These are phyloP conservation scores for Tarenaya hassleriana DNA, from an alignment of 345 rosid genomes.

Conservation along the genomic window DNA sequence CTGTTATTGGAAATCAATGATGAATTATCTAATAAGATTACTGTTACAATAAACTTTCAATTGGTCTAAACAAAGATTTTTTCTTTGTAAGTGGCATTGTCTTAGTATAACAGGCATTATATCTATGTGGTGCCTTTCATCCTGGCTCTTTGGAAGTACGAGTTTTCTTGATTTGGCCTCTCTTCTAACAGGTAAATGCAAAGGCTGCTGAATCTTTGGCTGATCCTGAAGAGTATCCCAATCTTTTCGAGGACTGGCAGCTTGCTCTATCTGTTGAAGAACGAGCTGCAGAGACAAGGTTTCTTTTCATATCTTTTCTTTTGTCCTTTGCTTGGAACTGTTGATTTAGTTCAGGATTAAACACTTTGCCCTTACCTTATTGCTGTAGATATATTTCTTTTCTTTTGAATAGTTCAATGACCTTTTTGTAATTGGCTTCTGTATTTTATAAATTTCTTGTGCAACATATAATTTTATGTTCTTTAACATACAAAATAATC, in stretches of 20 bases:
- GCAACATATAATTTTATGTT: conserved; percentile 4
- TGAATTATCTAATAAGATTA: no score
- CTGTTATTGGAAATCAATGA: no score
- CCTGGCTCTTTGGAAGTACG: conserved; percentile 13
- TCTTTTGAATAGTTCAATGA: conserved; percentile 3
- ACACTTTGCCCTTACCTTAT: conserved; percentile 2
- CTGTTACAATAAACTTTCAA: no score
- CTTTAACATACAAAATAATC: background rate
- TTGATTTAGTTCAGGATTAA: conserved; percentile 1
- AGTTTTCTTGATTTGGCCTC: background rate
- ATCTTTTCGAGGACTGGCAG: conserved; percentile 96
- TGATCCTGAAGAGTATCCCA: conserved; percentile 92
- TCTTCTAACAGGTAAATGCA: conserved; percentile 62
- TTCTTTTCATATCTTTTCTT: conserved; percentile 6
- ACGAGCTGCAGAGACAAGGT: conserved; percentile 70
- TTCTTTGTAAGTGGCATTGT: no score
- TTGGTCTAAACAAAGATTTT: no score
- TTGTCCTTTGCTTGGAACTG: conserved; percentile 3
- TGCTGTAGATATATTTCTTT: no score
- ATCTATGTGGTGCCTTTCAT: no score
- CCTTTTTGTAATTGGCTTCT: conserved; percentile 6
- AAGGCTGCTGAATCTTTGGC: conserved; percentile 98
- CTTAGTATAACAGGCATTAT: no score
- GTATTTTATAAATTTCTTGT: background rate
- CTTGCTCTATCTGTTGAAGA: conserved; percentile 72